Conservation (phyloP, 331 rosid genomes). For the Telfairia occidentalis region DNA sequence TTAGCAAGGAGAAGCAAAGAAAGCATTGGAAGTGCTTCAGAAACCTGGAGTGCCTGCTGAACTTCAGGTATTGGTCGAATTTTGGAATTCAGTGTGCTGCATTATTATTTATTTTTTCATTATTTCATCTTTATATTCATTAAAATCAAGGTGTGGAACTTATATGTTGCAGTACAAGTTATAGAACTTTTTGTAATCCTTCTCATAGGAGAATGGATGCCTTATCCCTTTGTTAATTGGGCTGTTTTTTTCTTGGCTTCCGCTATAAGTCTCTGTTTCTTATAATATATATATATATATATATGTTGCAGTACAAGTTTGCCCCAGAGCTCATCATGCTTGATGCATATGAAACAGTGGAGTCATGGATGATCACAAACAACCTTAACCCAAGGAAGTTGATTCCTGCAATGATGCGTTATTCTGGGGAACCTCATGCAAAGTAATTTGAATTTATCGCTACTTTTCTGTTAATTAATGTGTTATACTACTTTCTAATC, state of each 20-base stretch:
- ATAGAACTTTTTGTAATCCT: too few relatives aligned
- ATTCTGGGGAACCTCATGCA: slow-evolving; percentile 97
- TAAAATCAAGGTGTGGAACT: slow-evolving; percentile 6
- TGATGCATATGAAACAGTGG: slow-evolving; percentile 97
- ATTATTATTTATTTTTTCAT: not conserved
- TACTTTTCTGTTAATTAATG: not conserved
- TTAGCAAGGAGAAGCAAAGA: slow-evolving; percentile 97
- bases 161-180: slow-evolving; percentile 66
- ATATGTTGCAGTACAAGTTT: slow-evolving; percentile 67
- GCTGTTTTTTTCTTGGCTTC: too few relatives aligned
- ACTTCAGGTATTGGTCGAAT: slow-evolving; percentile 58
- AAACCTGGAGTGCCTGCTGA: slow-evolving; percentile 68
- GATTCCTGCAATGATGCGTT: slow-evolving; percentile 99
- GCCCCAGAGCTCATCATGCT: slow-evolving; percentile 92
- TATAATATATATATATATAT: too few relatives aligned
- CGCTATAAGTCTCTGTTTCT: too few relatives aligned
- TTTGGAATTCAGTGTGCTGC: not conserved
- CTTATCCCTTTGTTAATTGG: too few relatives aligned
- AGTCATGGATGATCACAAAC: slow-evolving; percentile 86
- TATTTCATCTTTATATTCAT: not conserved
- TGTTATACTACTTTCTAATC: not conserved
- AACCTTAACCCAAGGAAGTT: slow-evolving; percentile 91
- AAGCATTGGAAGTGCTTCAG: slow-evolving; percentile 84
- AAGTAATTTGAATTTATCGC: slow-evolving; percentile 35
- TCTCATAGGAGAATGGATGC: too few relatives aligned